Evolutionary conservation across 202 grass and related monocot genomes (phyloP), one percentile per base, ranked within the genome.

Genomic region (Carex arenaria): DNA sequence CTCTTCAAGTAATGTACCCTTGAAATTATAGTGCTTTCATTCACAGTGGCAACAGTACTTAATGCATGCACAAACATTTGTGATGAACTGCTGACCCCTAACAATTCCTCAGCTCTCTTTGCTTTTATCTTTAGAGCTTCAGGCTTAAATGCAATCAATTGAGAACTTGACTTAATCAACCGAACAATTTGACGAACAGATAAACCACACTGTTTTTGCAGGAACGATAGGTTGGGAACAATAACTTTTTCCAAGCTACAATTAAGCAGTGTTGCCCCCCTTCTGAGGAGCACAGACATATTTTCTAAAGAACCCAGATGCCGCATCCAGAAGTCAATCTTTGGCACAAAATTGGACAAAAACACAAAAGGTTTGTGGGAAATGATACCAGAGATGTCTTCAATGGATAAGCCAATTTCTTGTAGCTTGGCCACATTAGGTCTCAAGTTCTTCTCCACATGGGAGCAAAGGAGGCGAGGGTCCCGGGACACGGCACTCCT

Each of bases 301-400:
- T 72, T 72, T 4, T 49, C 69, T 2, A 49, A 1, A 0, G 69
- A 72, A 0, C 42, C 69, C 5, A 72, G 10, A 13, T 1, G 10
- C 36, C 4, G 10, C 69, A 72, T 13, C 69, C 19, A 45, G 19
- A 43, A 70, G 4, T 70, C 67, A 4, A 70, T 19, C 7, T 70
- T 70, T 0, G 67, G 15, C 67, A 20, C 7, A 45, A 70, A 10
- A 10, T 70, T 28, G 64, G 0, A 4, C 1, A 13, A 18, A 42
- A 88, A 47, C 7, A 51, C 0, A 18, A 0, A 0, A 1, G 36
- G 56, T 10, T 4, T 18, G 1, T 67, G 1, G n/a, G n/a, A 11
- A 80, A 93, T 3, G 19, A 88, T 26, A 5, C 49, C 64, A 7
- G 63, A 53, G 57, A 90, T 80, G 72, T 88, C 82, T 15, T 67